Percentiles rank a stretch among this genome's conserved stretches.
Evolutionary conservation across 2,329 filamentous ascomycete genomes (phyloP).

Genomic region (Ceratocystis eucalypticola): DNA sequence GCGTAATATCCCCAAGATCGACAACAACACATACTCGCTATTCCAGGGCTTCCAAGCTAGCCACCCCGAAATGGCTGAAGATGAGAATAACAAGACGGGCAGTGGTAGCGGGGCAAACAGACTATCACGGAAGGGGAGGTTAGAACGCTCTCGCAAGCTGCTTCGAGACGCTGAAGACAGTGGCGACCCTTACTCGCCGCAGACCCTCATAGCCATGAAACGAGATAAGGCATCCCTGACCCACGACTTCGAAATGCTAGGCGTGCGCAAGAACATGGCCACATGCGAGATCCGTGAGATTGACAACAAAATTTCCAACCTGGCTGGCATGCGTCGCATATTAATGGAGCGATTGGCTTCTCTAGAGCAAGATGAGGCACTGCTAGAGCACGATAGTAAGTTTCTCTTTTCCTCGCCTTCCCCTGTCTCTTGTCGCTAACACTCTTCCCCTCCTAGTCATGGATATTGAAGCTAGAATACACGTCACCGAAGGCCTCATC

Average conservation of each 20-base stretch:
- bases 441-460: conserved; percentile 33
- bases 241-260: conserved; percentile 81
- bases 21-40: conserved; percentile 74
- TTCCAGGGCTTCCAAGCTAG: conserved; percentile 95
- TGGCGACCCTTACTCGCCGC: conserved; percentile 33
- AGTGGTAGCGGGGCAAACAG: conserved; percentile 40
- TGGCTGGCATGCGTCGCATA: conserved; percentile 84
- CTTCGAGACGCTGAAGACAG: conserved; percentile 42
- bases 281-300: conserved; percentile 92
- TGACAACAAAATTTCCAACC: conserved; percentile 88
- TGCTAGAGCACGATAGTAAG: conserved; percentile 79
- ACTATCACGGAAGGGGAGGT: conserved; percentile 35
- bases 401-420: conserved; percentile 19
- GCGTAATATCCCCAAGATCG: conserved; percentile 65
- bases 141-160: conserved; percentile 63
- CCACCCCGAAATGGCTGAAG: conserved; percentile 57
- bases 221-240: conserved; percentile 67
- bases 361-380: conserved; percentile 78
- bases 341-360: conserved; percentile 74
- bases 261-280: conserved; percentile 92
- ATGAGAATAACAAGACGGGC: conserved; percentile 23
- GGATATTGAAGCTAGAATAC: conserved; percentile 47
- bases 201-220: conserved; percentile 59
- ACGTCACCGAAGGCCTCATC: conserved; percentile 45
- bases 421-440: not conserved